Evolutionary conservation across 805 yeast genomes (phyloP).

Genomic region (Komagataella phaffii): DNA sequence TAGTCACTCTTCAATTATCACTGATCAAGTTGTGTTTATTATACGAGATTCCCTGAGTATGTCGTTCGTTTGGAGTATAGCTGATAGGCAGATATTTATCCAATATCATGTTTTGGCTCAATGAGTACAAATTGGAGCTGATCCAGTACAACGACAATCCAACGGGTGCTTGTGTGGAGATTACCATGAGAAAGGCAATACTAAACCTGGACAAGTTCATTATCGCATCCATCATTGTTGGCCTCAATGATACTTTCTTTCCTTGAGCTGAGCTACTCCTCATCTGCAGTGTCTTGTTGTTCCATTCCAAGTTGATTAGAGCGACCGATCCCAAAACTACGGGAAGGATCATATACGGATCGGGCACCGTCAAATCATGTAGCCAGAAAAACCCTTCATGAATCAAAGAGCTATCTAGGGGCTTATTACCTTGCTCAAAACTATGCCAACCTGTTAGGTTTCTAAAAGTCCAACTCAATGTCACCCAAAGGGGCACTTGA

Average conservation of each 20-base stretch:
- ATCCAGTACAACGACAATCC: constrained; percentile 85
- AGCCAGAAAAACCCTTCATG: constrained; percentile 50
- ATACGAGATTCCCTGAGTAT: neutral
- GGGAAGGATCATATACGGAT: constrained; percentile 57
- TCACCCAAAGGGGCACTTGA: constrained; percentile 82
- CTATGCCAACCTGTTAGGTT: constrained; percentile 56
- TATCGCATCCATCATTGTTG: constrained; percentile 49
- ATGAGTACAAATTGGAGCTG: constrained; percentile 67
- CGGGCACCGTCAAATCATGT: constrained; percentile 41
- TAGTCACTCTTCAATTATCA: neutral
- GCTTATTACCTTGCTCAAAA: constrained; percentile 18
- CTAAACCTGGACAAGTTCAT: constrained; percentile 64
- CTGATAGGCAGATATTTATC: constrained; percentile 53
- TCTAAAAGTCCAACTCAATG: constrained; percentile 64
- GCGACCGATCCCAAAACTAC: constrained; percentile 57
- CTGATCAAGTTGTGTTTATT: neutral
- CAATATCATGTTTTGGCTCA: constrained; percentile 59
- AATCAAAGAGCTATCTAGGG: constrained; percentile 35
- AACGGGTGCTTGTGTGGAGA: constrained; percentile 76
- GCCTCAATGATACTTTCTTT: constrained; percentile 28
- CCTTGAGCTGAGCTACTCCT: constrained; percentile 27
- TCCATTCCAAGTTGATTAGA: constrained; percentile 74
- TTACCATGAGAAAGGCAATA: constrained; percentile 68
- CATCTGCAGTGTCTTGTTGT: constrained; percentile 46
- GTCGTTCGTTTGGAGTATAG: constrained; percentile 26